Evolutionary conservation across 345 rosid species (phyloP), one percentile per base, ranked within the genome.

Genomic region (Citrus medica): DNA sequence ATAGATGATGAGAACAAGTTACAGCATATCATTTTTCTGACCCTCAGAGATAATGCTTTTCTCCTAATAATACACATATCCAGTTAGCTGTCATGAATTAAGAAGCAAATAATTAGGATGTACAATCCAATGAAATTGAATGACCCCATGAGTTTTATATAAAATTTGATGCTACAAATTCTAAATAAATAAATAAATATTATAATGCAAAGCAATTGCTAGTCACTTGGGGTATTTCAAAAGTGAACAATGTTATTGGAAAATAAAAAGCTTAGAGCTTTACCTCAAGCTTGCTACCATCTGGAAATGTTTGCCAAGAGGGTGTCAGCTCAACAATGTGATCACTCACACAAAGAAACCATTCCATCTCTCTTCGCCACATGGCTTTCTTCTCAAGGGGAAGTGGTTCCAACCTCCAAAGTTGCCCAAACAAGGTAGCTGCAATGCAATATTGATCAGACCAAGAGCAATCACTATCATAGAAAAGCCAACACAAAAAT

Each of bases 341-440:
- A 83, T 94, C 94, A 74, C 98, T 92, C 53, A 94, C 98, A 74
- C 90, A 86, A 58, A 97, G 94, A 75, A 97, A 89, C 97, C 98
- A 97, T 74, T 92, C 92, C 97, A 97, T 94, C 86, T 97, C 98
- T 82, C 99, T 89, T 81, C 89, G 80, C 99, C 99, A 97, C 98
- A 92, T 97, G 21, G 90, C 88, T 84, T 92, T 97, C 91, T 93
- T 97, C 86, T 97, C 94, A 3, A 3, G 75, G 25, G 94, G 86
- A 14, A 94, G 61, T 30, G 99, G 99, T 82, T 92, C 97, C 75
- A 97, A 81, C 86, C 98, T 94, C 99, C 98, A 97, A 22, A 93
- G 92, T 85, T 97, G 98, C 35, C 99, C 99, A 81, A 94, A 97
- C 80, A 97, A 78, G 24, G 98, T 92, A 67, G 99, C 98, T 97